These are phyloP conservation scores for Plasmodium cynomolgi DNA, from an alignment of 169 alveolate genomes.

Conservation along the genomic window DNA sequence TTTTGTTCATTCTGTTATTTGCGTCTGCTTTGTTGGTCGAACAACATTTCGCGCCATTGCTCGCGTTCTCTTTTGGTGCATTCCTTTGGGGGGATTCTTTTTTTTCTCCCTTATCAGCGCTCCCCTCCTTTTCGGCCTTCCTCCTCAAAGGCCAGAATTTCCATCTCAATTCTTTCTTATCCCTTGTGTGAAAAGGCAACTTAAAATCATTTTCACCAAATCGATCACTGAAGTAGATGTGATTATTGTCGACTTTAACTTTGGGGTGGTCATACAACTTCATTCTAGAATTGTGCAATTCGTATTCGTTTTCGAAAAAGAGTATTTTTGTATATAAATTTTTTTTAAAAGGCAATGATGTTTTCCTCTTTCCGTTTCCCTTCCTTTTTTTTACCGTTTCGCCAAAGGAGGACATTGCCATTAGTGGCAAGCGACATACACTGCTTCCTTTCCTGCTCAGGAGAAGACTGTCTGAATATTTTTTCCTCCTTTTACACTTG, in stretches of 20 bases:
- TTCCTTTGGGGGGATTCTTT: neutral
- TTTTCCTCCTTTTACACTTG: slow-evolving; percentile 10
- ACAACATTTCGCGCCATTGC: neutral
- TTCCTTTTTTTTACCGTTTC: neutral
- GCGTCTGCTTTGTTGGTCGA: neutral
- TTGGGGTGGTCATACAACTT: slow-evolving; percentile 19
- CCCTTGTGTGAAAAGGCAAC: slow-evolving; percentile 17
- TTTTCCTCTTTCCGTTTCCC: neutral
- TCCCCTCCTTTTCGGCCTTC: neutral
- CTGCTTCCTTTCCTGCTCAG: neutral
- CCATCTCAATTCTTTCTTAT: neutral
- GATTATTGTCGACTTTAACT: slow-evolving; percentile 18
- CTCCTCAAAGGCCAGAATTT: slow-evolving; percentile 14
- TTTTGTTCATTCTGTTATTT: neutral
- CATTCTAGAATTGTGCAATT: slow-evolving; percentile 1
- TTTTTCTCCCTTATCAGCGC: neutral
- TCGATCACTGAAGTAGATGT: slow-evolving; percentile 44
- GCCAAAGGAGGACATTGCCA: neutral
- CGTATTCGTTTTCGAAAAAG: slow-evolving; percentile 53
- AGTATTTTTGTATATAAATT: slow-evolving; percentile 61
- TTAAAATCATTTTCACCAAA: slow-evolving; percentile 34
- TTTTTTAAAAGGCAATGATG: neutral
- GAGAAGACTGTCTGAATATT: neutral
- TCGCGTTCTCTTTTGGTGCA: neutral
- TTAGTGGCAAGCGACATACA: neutral